Evolutionary conservation across 129 eudicot species (phyloP), one percentile per base, ranked within the genome.

Genomic region (Chrysanthemum makinoi): DNA sequence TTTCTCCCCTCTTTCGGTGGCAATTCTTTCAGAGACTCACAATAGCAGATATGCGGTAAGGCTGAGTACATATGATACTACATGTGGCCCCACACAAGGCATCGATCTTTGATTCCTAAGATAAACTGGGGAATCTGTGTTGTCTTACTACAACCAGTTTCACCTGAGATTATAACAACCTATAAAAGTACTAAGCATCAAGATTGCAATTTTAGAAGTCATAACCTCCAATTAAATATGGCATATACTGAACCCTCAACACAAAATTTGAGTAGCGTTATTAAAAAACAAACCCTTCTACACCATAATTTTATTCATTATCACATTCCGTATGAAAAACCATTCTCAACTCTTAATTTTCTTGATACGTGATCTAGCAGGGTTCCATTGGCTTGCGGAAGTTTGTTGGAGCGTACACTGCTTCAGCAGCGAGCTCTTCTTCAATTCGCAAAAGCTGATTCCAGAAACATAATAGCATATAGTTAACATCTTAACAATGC

Each of bases 301-400:
- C 56, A 14, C 66, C 1, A 56, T 8, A 58, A 61, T 5, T 12
- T 72, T 60, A 72, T 71, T 26, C 11, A 24, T 30, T 48, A 15
- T 53, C 44, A n/a, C 50, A 7, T 67, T 19, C 72, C 50, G 2
- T 66, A 65, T 54, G 65, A 59, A 33, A 57, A 46, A 35, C 54
- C 68, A 1, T 47, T 48, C 18, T 62, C 60, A 18, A 61, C 69
- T 72, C 59, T 5, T 43, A 30, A 30, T 4, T 48, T 15, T 11
- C 53, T 62, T 13, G 12, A 7, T 14, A 26, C 19, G 48, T 22
- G 47, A 49, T 77, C 84, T 88, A 92, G 78, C 89, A 92, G 69
- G 98, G 98, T 74, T 87, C 98, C 58, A 92, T 96, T 0, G 98
- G 98, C 53, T 75, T 67, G 35, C 98, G 95, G 95, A 92, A 92